Conservation (phyloP, 2,329 filamentous ascomycete species). For the Aspergillus sp. region DNA sequence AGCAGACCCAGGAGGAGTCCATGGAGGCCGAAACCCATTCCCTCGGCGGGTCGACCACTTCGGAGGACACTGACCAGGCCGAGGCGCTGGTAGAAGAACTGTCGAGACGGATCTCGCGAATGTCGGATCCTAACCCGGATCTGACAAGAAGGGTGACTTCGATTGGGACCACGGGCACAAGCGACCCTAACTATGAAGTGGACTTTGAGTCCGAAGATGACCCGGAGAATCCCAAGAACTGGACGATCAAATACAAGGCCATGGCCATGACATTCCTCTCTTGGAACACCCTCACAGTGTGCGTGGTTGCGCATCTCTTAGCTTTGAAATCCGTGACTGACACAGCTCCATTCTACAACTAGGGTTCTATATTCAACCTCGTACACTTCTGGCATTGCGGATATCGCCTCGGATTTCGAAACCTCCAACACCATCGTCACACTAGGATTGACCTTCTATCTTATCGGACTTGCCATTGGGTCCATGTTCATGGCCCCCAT, state of each 20-base stretch:
- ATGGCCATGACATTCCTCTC: conserved; percentile 56
- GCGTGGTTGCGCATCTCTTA: conserved; percentile 19
- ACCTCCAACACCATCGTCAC: conserved; percentile 62
- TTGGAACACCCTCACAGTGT: conserved; percentile 58
- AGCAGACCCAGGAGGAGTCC: conserved; percentile 13
- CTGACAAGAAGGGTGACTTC: conserved; percentile 45
- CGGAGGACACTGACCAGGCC: conserved; percentile 26
- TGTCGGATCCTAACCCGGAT: conserved; percentile 29
- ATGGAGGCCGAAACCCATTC: conserved; percentile 22
- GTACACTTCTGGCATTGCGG: conserved; percentile 70
- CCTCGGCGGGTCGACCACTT: conserved; percentile 26
- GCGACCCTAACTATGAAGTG: conserved; percentile 66
- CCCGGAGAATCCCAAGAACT: conserved; percentile 65
- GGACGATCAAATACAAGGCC: conserved; percentile 60
- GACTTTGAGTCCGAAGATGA: conserved; percentile 66
- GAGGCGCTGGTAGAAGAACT: conserved; percentile 24
- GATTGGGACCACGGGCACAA: conserved; percentile 44
- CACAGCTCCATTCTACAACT: background rate
- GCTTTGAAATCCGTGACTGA: background rate
- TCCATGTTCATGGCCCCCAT: conserved; percentile 72
- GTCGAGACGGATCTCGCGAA: conserved; percentile 18
- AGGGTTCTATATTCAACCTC: conserved; percentile 72
- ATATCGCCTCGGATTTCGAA: conserved; percentile 67
- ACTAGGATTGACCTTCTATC: conserved; percentile 74
- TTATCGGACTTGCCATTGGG: conserved; percentile 71